Conservation (phyloP, 345 rosid species). For the Mallotus nudiflorus region DNA sequence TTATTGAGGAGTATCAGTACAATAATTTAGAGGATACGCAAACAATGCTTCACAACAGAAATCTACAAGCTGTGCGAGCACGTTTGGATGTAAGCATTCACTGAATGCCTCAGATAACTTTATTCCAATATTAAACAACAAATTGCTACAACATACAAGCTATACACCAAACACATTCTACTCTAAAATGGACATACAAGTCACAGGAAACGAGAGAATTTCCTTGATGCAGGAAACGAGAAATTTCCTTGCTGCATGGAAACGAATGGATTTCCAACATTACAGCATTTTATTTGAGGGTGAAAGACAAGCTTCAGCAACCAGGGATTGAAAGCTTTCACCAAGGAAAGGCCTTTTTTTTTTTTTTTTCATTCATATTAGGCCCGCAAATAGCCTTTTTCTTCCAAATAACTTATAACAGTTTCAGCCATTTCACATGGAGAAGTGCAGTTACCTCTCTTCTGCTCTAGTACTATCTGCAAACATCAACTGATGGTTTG, state of each 20-base stretch:
- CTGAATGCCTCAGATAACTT: background rate
- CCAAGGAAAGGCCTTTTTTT: background rate
- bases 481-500: conserved; percentile 1
- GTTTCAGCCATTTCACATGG: conserved; percentile 64
- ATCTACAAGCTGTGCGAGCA: background rate
- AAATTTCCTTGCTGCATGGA: conserved; percentile 23
- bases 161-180: background rate
- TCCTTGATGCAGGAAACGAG: conserved; percentile 36
- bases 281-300: background rate
- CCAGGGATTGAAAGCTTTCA: background rate
- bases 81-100: conserved; percentile 2
- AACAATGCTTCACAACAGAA: background rate
- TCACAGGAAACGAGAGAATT: conserved; percentile 32
- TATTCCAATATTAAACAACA: background rate
- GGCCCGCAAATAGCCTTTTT: conserved; percentile 59
- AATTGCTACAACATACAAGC: background rate
- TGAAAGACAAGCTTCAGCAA: background rate
- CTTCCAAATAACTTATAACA: conserved; percentile 64
- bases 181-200: conserved; percentile 5
- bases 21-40: no score
- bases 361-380: conserved; percentile 16
- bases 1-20: no score
- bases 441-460: conserved; percentile 34
- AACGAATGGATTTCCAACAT: background rate
- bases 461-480: conserved; percentile 65